These are phyloP conservation scores for Tetracladium marchalianum DNA, from an alignment of 495 filamentous ascomycete genomes.

Conservation along the genomic window DNA sequence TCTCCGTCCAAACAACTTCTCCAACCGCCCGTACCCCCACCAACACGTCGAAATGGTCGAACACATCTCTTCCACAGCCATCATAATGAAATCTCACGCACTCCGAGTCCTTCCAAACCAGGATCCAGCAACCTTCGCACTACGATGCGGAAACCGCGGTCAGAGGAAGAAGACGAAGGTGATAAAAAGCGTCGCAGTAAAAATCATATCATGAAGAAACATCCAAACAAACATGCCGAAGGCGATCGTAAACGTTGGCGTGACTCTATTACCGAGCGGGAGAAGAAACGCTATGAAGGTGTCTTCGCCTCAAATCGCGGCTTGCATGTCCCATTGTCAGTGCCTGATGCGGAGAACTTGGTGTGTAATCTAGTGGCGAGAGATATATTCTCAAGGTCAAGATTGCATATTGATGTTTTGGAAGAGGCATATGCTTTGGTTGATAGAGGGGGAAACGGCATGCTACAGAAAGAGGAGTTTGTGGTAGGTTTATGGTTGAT, in stretches of 20 bases:
- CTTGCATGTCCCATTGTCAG: slow-evolving; percentile 21
- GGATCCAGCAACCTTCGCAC: slow-evolving; percentile 41
- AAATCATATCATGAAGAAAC: slow-evolving; percentile 19
- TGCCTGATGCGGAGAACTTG: slow-evolving; percentile 29
- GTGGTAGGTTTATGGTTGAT: slow-evolving; percentile 94
- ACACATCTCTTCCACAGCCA: slow-evolving; percentile 10
- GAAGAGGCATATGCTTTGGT: slow-evolving; percentile 84
- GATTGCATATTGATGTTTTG: slow-evolving; percentile 56
- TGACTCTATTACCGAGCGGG: slow-evolving; percentile 61
- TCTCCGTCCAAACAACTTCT: slow-evolving; percentile 37
- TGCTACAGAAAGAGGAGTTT: slow-evolving; percentile 70
- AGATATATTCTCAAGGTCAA: slow-evolving; percentile 78
- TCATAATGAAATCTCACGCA: slow-evolving; percentile 32
- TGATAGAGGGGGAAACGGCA: slow-evolving; percentile 49
- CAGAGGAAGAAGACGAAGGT: slow-evolving; percentile 46
- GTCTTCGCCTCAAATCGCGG: slow-evolving; percentile 93
- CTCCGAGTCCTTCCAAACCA: slow-evolving; percentile 42
- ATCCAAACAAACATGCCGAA: slow-evolving; percentile 77
- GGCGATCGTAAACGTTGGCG: slow-evolving; percentile 79
- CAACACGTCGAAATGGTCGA: slow-evolving; percentile 38
- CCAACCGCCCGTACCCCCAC: slow-evolving; percentile 23
- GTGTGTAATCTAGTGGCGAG: slow-evolving; percentile 72
- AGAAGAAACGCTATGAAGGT: slow-evolving; percentile 89
- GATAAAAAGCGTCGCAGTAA: slow-evolving; percentile 15
- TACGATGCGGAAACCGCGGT: slow-evolving; percentile 57